Conservation (phyloP, 768 basidiomycete genomes). For the Boletus pseudopeckii region DNA sequence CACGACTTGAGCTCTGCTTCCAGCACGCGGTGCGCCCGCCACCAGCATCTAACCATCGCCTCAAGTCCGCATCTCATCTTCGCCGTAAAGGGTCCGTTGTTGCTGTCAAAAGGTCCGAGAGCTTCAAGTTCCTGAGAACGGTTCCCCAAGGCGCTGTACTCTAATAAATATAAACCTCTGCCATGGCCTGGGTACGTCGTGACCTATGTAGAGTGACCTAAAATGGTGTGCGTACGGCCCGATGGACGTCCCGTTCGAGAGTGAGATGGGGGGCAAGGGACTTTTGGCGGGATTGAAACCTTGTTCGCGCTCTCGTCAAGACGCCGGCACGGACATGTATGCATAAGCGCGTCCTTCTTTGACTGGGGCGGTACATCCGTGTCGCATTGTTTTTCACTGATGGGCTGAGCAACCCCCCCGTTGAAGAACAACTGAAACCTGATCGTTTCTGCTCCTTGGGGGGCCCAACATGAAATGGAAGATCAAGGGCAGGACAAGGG, state of each 20-base stretch:
- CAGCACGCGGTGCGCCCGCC: neutral
- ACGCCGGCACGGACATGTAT: constrained; percentile 5
- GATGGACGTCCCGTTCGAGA: neutral
- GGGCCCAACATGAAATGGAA: neutral
- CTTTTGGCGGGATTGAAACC: constrained; percentile 4
- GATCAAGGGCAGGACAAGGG: neutral
- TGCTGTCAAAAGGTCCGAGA: constrained; percentile 8
- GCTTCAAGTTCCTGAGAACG: neutral
- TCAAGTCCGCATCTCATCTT: constrained; percentile 6
- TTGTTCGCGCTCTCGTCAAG: constrained; percentile 3
- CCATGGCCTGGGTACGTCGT: neutral
- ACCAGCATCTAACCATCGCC: neutral
- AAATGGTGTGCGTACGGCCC: neutral
- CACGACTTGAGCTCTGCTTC: neutral
- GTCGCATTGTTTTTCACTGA: constrained; percentile 5
- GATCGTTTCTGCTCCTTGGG: neutral
- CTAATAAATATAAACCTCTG: neutral
- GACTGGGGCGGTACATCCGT: constrained; percentile 9
- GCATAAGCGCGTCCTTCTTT: neutral
- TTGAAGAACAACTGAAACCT: constrained; percentile 4
- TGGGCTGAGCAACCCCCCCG: constrained; percentile 4
- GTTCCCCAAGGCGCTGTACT: neutral
- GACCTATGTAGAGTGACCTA: neutral
- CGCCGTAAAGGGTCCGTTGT: constrained; percentile 9
- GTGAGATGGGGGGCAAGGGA: neutral